Percentiles rank a stretch among this genome's conserved stretches.
Evolutionary conservation across 768 basidiomycete genomes (phyloP).

Genomic region (Royoungia palumana): DNA sequence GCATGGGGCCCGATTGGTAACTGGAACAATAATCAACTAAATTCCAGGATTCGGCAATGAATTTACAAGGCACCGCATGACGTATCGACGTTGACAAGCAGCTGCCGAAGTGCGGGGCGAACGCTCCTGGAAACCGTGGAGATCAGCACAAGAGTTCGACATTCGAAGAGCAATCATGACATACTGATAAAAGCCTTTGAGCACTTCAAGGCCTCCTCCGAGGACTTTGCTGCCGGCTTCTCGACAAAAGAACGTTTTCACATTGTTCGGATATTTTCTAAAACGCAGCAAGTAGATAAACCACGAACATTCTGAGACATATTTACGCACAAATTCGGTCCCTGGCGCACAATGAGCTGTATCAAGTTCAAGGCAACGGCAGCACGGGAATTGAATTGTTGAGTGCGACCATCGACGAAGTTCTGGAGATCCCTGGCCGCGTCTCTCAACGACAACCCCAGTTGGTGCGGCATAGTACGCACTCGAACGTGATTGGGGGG

Average conservation of each 20-base stretch:
- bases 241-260: constrained; percentile 42
- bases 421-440: constrained; percentile 21
- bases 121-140: constrained; percentile 37
- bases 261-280: constrained; percentile 46
- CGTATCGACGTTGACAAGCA: constrained; percentile 47
- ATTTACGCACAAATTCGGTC: constrained; percentile 39
- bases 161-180: constrained; percentile 8
- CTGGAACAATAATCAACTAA: constrained; percentile 10
- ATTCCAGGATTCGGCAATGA: neutral
- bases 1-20: constrained; percentile 25
- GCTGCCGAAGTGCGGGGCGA: constrained; percentile 38
- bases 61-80: constrained; percentile 45
- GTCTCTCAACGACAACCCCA: neutral
- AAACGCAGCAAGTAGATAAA: neutral
- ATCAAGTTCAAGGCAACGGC: constrained; percentile 43
- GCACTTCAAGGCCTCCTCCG: constrained; percentile 39
- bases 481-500: constrained; percentile 37
- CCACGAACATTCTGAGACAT: neutral
- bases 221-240: constrained; percentile 26
- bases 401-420: constrained; percentile 24
- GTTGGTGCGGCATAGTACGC: neutral
- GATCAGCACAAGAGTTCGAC: neutral
- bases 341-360: constrained; percentile 48
- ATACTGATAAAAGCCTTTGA: constrained; percentile 51
- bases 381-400: constrained; percentile 27